Conservation (phyloP, 1,139 yeast species). For the Debaryomyces fabryi region DNA sequence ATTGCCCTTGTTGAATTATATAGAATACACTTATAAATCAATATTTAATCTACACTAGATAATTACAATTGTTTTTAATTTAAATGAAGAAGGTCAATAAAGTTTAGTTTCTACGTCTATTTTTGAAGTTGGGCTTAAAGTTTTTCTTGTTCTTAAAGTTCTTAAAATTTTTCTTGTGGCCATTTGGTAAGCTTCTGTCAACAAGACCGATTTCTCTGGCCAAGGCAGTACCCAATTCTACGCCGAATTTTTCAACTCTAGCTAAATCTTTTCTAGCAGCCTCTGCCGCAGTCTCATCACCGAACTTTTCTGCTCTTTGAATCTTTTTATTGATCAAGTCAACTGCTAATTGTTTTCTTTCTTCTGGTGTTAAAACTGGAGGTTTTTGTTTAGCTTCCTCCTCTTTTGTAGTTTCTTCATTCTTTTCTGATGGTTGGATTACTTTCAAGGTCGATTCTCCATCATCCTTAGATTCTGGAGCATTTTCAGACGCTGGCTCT, state of each 20-base stretch:
- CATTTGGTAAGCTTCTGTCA: slow-evolving; percentile 32
- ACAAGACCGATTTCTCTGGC: slow-evolving; percentile 68
- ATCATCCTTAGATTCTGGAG: slow-evolving; percentile 7
- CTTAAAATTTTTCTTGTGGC: slow-evolving; percentile 19
- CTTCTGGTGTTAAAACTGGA: slow-evolving; percentile 61
- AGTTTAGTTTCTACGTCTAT: slow-evolving; percentile 7
- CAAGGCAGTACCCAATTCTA: slow-evolving; percentile 66
- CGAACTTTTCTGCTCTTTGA: slow-evolving; percentile 76
- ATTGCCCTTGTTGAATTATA: neutral
- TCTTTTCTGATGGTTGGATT: slow-evolving; percentile 18
- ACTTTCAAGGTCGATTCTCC: slow-evolving; percentile 17
- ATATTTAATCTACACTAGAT: slow-evolving; percentile 2
- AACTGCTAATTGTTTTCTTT: slow-evolving; percentile 67
- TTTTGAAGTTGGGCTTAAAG: slow-evolving; percentile 14
- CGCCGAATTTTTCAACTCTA: slow-evolving; percentile 84
- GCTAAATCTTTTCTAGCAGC: slow-evolving; percentile 60
- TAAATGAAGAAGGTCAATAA: neutral
- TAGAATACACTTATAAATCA: slow-evolving; percentile 3
- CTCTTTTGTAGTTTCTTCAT: slow-evolving; percentile 3
- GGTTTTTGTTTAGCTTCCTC: slow-evolving; percentile 32
- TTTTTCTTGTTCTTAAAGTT: slow-evolving; percentile 16
- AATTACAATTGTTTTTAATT: slow-evolving; percentile 3
- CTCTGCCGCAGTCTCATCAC: slow-evolving; percentile 57
- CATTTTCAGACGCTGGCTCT: slow-evolving; percentile 10
- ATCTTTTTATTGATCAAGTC: slow-evolving; percentile 70